phyloP scores from a whole-genome alignment of 805 yeast genomes.

The Spathaspora girioi region DNA sequence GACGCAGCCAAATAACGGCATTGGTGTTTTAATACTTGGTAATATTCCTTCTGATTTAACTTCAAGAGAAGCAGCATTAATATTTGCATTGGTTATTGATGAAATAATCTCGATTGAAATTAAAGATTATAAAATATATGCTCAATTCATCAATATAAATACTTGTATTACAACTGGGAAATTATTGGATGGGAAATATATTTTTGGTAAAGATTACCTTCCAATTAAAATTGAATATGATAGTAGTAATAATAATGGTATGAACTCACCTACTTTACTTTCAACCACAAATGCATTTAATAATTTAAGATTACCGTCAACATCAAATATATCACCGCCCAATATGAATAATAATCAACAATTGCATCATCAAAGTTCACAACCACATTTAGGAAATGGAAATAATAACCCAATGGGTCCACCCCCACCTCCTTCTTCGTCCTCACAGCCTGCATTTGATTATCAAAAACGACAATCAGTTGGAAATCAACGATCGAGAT shows the following conservation, averaged over 20 bases:
- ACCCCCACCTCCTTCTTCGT: constrained; percentile 3
- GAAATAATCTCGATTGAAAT: constrained; percentile 49
- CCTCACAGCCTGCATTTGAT: constrained; percentile 18
- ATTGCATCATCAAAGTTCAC: constrained; percentile 9
- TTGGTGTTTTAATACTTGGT: constrained; percentile 27
- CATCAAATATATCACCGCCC: constrained; percentile 33
- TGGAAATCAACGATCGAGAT: constrained; percentile 61
- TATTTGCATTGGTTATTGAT: constrained; percentile 69
- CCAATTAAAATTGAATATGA: constrained; percentile 38
- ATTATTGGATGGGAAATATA: constrained; percentile 35
- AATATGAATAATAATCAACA: constrained; percentile 6
- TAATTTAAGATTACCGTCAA: constrained; percentile 20
- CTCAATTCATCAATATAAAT: constrained; percentile 32
- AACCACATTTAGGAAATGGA: constrained; percentile 1
- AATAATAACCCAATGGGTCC: background rate
- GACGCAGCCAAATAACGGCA: constrained; percentile 9
- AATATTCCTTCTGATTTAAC: constrained; percentile 65
- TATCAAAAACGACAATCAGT: constrained; percentile 49
- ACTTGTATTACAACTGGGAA: constrained; percentile 40
- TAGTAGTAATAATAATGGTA: background rate
- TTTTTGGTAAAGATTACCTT: constrained; percentile 34
- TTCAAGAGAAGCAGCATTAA: constrained; percentile 60
- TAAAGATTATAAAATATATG: constrained; percentile 29
- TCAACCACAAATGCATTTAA: constrained; percentile 21
- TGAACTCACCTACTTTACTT: constrained; percentile 12